Evolutionary conservation across 2,329 filamentous ascomycete species (phyloP), one percentile per base, ranked within the genome.

Genomic region (Diaporthe capsici): DNA sequence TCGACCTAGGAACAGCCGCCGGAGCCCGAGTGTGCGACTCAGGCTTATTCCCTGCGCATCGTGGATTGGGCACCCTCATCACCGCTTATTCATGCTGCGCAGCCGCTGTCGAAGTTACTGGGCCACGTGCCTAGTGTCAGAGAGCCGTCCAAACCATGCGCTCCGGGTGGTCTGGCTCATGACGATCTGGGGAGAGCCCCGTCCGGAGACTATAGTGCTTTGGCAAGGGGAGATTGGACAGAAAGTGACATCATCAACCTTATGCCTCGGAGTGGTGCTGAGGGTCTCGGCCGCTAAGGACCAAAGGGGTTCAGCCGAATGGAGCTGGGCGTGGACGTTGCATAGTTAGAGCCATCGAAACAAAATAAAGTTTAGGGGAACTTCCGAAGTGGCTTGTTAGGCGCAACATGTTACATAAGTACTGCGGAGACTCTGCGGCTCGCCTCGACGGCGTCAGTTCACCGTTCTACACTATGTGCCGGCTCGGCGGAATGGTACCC

Each of bases 171-270:
- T 53, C 65, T 34, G 47, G 65, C 42, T 65, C 51, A 42, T 49
- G 28, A 31, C 25, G 37, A 63, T 72, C 57, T 42, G 58, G 73
- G 67, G 67, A 65, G 39, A 44, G 39, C 39, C 57, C 73, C 73
- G 44, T 68, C 47, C 15, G 12, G 22, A 37, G 20, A 4, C 47
- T 34, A 42, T 42, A n/a, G 6, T n/a, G 34, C 65, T 37, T 63
- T 55, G 34, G n/a, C 44, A 42, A 25, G 44, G 57, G 67, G 67
- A 61, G 31, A 60, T 57, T 60, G 58, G 73, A 37, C 57, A 34
- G 39, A 31, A 37, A 20, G 73, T 75, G 73, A 63, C 73, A 75
- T 75, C 73, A 72, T 61, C 51, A 57, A 47, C 47, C n/a, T 72
- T 55, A 75, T 75, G 73, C 73, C 39, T 47, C 63, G 51, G 37